Conservation (phyloP, 129 eudicot species). For the Ambrosia trifida region DNA sequence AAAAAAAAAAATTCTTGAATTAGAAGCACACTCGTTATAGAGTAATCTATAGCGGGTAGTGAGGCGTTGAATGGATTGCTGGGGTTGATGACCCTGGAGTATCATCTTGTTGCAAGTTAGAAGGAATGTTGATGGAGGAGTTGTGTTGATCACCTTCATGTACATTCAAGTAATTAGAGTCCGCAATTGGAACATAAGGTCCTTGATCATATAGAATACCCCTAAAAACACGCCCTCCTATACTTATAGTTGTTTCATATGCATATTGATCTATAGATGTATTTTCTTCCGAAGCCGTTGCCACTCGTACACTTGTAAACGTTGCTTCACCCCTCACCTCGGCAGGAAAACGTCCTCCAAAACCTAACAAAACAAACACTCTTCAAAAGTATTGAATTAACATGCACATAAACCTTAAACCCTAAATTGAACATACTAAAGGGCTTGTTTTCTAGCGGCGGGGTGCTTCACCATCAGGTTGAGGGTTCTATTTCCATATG, state of each 20-base stretch:
- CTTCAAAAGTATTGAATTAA: not conserved
- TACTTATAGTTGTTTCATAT: constrained; percentile 69
- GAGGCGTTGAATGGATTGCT: not conserved
- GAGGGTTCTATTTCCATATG: no score
- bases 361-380: constrained; percentile 35
- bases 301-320: constrained; percentile 65
- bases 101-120: constrained; percentile 3
- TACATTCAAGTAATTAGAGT: constrained; percentile 15
- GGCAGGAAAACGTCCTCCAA: constrained; percentile 57
- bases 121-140: not conserved
- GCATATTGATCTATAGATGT: constrained; percentile 63
- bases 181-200: constrained; percentile 19
- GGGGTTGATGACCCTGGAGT: not conserved
- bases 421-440: no score
- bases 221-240: constrained; percentile 70
- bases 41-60: not conserved
- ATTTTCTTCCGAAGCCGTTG: constrained; percentile 52
- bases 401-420: not conserved
- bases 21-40: no score
- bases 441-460: no score
- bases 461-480: no score
- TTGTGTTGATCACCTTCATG: constrained; percentile 13
- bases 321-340: constrained; percentile 58
- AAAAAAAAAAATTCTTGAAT: not conserved
- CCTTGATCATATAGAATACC: constrained; percentile 88